A percentile compares a stretch with the other conserved stretches of the same genome.
phyloP scores from a whole-genome alignment of 148 eudicot species.

The Linanthus parryae region DNA sequence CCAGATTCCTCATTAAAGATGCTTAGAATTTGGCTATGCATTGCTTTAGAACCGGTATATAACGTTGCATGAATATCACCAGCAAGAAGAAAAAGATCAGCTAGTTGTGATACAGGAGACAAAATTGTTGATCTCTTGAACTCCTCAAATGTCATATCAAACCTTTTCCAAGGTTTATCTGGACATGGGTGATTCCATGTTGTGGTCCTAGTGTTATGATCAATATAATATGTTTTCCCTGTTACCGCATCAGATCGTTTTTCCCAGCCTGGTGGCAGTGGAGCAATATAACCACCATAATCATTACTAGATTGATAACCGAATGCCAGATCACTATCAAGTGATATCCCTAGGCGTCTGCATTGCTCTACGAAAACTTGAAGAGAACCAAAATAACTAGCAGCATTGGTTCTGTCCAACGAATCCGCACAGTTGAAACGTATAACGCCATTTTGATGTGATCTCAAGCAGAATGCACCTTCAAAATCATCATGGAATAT shows the following conservation, averaged over 20 bases:
- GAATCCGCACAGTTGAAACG: slow-evolving; percentile 99
- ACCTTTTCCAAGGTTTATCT: slow-evolving; percentile 98
- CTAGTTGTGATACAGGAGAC: slow-evolving; percentile 73
- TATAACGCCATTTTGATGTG: slow-evolving; percentile 90
- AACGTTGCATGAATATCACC: slow-evolving; percentile 97
- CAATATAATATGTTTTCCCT: slow-evolving; percentile 87
- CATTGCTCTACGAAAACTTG: slow-evolving; percentile 98
- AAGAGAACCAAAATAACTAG: slow-evolving; percentile 89
- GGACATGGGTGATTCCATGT: slow-evolving; percentile 99
- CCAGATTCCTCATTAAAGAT: slow-evolving; percentile 90
- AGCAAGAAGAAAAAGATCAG: slow-evolving; percentile 82
- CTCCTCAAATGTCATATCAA: slow-evolving; percentile 97
- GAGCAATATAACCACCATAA: slow-evolving; percentile 78
- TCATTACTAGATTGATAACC: slow-evolving; percentile 59
- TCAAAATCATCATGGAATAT: slow-evolving; percentile 54
- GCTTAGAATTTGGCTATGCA: slow-evolving; percentile 97
- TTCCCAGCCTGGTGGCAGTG: slow-evolving; percentile 99
- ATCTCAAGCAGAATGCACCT: slow-evolving; percentile 87
- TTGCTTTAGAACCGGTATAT: slow-evolving; percentile 97
- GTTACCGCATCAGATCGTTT: slow-evolving; percentile 94
- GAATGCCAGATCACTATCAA: slow-evolving; percentile 82
- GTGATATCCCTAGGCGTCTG: slow-evolving; percentile 89
- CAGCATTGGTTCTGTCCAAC: slow-evolving; percentile 97
- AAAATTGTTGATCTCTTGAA: slow-evolving; percentile 89
- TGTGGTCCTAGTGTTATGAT: slow-evolving; percentile 95